These are phyloP conservation scores for Macrophomina pseudophaseolina DNA, from an alignment of 2,329 filamentous ascomycete species.

Conservation along the genomic window DNA sequence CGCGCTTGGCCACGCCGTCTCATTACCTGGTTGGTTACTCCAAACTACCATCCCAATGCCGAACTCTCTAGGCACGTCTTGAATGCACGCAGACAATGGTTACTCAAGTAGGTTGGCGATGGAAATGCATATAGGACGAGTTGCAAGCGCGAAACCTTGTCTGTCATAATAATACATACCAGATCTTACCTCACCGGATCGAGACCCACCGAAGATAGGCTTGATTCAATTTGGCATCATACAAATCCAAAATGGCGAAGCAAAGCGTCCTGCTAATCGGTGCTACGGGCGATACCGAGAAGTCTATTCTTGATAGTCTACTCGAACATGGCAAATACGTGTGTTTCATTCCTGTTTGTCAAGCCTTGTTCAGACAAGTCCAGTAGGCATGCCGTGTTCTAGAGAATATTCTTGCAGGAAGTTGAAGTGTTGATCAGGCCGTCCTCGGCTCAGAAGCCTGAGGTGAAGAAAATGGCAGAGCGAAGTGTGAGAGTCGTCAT, in stretches of 20 bases:
- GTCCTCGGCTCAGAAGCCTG: not conserved
- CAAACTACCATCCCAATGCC: too few species aligned
- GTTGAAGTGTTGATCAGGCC: conserved; percentile 6
- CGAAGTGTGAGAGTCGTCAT: conserved; percentile 5
- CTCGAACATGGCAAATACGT: conserved; percentile 4
- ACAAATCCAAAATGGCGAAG: not conserved
- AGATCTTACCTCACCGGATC: not conserved
- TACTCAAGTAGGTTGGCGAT: too few species aligned
- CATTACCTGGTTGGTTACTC: too few species aligned
- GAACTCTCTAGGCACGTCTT: too few species aligned
- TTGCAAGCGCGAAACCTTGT: too few species aligned
- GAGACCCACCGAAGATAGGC: not conserved
- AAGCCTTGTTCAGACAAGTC: not conserved
- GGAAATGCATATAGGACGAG: too few species aligned
- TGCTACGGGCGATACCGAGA: conserved; percentile 1
- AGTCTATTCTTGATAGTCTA: conserved; percentile 9
- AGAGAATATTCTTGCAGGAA: not conserved
- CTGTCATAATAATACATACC: not conserved
- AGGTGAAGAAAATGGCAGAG: conserved; percentile 12
- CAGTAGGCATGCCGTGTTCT: not conserved
- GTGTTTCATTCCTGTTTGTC: not conserved
- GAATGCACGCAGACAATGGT: too few species aligned
- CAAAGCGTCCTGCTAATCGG: conserved; percentile 6
- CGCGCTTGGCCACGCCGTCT: not conserved
- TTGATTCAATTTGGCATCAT: not conserved